These are phyloP conservation scores for Tuber magnatum DNA, from an alignment of 495 filamentous ascomycete species.

Conservation along the genomic window DNA sequence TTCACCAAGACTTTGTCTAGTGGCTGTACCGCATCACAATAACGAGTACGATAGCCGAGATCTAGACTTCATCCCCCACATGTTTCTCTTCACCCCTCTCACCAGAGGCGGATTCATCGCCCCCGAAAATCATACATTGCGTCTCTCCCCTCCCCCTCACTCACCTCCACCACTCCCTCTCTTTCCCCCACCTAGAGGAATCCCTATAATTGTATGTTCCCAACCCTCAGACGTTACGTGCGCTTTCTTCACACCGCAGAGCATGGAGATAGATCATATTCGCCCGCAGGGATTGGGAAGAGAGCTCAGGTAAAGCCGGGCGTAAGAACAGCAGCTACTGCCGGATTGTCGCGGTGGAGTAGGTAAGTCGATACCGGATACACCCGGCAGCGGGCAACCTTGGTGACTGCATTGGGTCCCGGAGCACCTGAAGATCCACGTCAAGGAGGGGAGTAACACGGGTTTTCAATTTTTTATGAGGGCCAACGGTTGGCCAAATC, in stretches of 20 bases:
- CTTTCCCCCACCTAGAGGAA: not conserved
- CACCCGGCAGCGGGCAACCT: not conserved
- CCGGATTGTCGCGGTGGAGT: not conserved
- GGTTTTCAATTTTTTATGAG: not conserved
- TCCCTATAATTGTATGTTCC: not conserved
- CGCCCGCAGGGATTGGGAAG: not conserved
- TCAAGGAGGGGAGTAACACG: not conserved
- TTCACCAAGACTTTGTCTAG: too few relatives aligned
- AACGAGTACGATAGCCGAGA: not conserved
- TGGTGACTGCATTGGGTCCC: not conserved
- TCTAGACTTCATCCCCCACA: not conserved
- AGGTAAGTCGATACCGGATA: not conserved
- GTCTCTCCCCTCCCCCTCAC: not conserved
- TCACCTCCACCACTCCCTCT: not conserved
- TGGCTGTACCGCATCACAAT: not conserved
- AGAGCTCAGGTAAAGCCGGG: not conserved
- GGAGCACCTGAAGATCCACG: not conserved
- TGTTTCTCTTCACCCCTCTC: not conserved
- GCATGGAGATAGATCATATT: not conserved
- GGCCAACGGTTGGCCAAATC: not conserved
- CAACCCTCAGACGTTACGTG: not conserved
- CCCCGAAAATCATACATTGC: not conserved
- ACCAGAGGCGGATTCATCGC: not conserved
- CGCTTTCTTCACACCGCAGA: not conserved
- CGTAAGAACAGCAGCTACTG: not conserved